Percentiles rank a stretch among this genome's conserved stretches.
Conservation (phyloP, 345 rosid genomes). For the Turnera subulata region DNA sequence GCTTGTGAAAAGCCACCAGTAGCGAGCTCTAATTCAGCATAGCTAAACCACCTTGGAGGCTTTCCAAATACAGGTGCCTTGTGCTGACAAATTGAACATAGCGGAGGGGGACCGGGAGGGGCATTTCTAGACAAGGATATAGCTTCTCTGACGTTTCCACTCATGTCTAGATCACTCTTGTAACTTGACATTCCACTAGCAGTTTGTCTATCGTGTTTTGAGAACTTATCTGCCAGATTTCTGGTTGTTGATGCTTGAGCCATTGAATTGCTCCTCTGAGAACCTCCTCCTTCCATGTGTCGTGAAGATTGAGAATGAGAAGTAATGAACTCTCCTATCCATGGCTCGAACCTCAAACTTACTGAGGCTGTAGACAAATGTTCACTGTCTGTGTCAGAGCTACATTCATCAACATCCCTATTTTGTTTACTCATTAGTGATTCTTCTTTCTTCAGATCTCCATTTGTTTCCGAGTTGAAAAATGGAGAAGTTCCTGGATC, state of each 20-base stretch:
- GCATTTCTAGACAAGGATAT: constrained; percentile 73
- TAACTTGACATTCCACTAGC: constrained; percentile 48
- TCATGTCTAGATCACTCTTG: constrained; percentile 52
- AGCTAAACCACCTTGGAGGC: constrained; percentile 94
- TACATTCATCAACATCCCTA: constrained; percentile 50
- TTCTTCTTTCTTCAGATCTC: constrained; percentile 64
- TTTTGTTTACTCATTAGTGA: constrained; percentile 50
- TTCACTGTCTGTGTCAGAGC: constrained; percentile 83
- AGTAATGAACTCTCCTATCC: constrained; percentile 61
- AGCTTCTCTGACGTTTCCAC: constrained; percentile 84
- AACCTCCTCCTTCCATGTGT: constrained; percentile 42
- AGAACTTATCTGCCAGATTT: constrained; percentile 43
- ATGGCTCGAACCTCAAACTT: constrained; percentile 84
- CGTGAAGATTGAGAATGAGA: constrained; percentile 48
- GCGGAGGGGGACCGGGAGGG: constrained; percentile 92
- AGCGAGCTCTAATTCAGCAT: constrained; percentile 92
- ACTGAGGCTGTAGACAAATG: constrained; percentile 64
- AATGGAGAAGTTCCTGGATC: constrained; percentile 95
- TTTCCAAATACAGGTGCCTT: constrained; percentile 97
- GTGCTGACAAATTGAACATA: constrained; percentile 97
- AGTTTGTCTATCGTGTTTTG: constrained; percentile 47
- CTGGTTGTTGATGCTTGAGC: constrained; percentile 42
- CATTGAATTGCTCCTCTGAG: constrained; percentile 30
- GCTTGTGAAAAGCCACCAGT: constrained; percentile 97
- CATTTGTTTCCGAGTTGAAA: constrained; percentile 50